These are phyloP conservation scores for Cyclotella atomus DNA, from an alignment of 108 stramenopile genomes.

Conservation along the genomic window DNA sequence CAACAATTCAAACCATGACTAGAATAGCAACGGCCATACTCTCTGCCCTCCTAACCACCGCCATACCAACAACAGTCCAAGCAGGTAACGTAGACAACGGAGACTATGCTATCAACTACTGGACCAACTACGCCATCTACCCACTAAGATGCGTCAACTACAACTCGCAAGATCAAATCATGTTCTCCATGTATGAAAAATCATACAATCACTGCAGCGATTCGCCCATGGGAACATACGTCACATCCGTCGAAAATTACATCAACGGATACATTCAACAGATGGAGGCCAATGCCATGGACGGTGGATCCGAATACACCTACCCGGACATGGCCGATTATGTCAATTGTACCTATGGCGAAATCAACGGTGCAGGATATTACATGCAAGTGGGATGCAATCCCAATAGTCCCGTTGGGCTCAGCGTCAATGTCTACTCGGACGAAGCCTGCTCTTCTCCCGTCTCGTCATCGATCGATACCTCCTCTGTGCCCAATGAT, in stretches of 20 bases:
- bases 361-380: slow-evolving; percentile 45
- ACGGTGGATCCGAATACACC: slow-evolving; percentile 69
- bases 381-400: slow-evolving; percentile 41
- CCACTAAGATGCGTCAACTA: slow-evolving; percentile 71
- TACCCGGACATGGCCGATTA: slow-evolving; percentile 66
- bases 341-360: slow-evolving; percentile 56
- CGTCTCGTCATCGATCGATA: slow-evolving; percentile 48
- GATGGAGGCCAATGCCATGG: slow-evolving; percentile 55
- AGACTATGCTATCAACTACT: slow-evolving; percentile 75
- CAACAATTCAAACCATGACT: too few species aligned
- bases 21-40: not conserved
- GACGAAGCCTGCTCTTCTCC: slow-evolving; percentile 72
- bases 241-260: slow-evolving; percentile 68
- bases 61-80: not conserved
- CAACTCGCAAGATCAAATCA: slow-evolving; percentile 61
- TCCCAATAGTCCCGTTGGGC: slow-evolving; percentile 25
- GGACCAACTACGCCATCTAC: slow-evolving; percentile 83
- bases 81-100: slow-evolving; percentile 22
- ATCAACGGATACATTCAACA: slow-evolving; percentile 75
- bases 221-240: slow-evolving; percentile 73
- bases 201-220: slow-evolving; percentile 78
- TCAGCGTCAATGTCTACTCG: slow-evolving; percentile 79
- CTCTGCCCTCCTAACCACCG: not conserved
- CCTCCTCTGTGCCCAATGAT: slow-evolving; percentile 70
- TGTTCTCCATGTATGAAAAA: slow-evolving; percentile 73